Base-by-base conservation (phyloP, 73 alveolate genomes). In the Paramecium tetraurelia region DNA sequence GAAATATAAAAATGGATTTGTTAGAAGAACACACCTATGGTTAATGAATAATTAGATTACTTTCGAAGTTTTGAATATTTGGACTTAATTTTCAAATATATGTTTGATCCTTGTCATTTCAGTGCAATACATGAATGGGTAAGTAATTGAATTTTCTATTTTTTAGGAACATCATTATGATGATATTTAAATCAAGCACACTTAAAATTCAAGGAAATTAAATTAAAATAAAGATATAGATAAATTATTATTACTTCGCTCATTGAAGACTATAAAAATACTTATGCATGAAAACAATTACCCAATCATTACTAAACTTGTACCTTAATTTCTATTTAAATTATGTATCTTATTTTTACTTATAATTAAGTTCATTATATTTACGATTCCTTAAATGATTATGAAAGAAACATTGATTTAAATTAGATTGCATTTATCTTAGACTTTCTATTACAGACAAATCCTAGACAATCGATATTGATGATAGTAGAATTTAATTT, bases 41-140 rank as follows among this genome's bases (percentile, higher is more conserved):
- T 80, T 12, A 24, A 80, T 41, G 90, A 80, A 44, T 24, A 35
- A 44, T 22, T 44, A 8, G 75, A 80, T 27, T 44, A 44, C 12
- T 80, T 80, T 44, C 16, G 90, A 80, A 44, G 43, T 80, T 27
- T 24, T 40, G 90, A 80, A 12, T 44, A 41, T 48, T 80, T 80
- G 20, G 72, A 80, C 16, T 44, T 80, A 22, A 44, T 80, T 31
- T 22, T 41, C 5, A 44, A 35, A 24, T 80, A 31, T 48, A 80
- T 80, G 1, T 44, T 48, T 44, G 90, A 80, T 48, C 76, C 72
- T 11, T 9, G 44, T 63, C 21, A 63, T 63, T 63, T 27, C 24
- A 18, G 16, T 63, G 84, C 29, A 12, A 27, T 63, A 31, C 84
- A 63, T 63, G 84, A 63, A 63, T 63, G 84, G 84, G 84, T 63